Evolutionary conservation across 2,329 filamentous ascomycete genomes (phyloP).

Genomic region (Pezicula carpinea): DNA sequence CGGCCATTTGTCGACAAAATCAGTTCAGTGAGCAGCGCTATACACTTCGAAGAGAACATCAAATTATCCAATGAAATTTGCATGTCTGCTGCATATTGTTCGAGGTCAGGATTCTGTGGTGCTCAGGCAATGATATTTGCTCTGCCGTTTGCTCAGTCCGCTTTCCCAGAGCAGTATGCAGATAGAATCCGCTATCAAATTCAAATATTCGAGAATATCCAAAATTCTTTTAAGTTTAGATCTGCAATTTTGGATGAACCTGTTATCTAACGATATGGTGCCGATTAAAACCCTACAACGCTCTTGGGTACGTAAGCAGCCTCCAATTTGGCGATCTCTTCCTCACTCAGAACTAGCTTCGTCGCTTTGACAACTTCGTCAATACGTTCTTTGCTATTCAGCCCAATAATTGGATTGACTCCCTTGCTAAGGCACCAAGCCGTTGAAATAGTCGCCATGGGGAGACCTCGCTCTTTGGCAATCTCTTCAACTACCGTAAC

Average conservation of each 20-base stretch:
- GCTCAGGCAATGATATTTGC: neutral
- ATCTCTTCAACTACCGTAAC: constrained; percentile 44
- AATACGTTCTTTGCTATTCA: constrained; percentile 43
- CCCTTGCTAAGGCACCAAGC: constrained; percentile 46
- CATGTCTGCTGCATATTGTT: neutral
- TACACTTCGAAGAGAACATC: constrained; percentile 8
- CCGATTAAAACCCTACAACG: neutral
- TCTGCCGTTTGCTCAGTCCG: neutral
- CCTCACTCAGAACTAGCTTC: constrained; percentile 35
- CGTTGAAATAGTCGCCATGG: constrained; percentile 52
- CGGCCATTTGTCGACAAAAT: constrained; percentile 12
- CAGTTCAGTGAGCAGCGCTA: constrained; percentile 11
- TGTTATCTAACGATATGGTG: neutral
- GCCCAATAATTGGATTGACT: constrained; percentile 46
- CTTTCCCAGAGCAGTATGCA: neutral
- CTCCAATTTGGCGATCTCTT: constrained; percentile 47
- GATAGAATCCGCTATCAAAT: neutral
- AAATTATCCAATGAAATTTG: neutral
- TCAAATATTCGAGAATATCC: neutral
- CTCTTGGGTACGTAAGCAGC: constrained; percentile 43
- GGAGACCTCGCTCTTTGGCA: constrained; percentile 47
- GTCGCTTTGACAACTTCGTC: constrained; percentile 43
- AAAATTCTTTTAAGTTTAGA: neutral
- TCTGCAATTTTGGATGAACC: neutral
- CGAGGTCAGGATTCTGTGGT: constrained; percentile 1